Conservation (phyloP, 805 yeast species). For the Sugiyamaella marilandica region DNA sequence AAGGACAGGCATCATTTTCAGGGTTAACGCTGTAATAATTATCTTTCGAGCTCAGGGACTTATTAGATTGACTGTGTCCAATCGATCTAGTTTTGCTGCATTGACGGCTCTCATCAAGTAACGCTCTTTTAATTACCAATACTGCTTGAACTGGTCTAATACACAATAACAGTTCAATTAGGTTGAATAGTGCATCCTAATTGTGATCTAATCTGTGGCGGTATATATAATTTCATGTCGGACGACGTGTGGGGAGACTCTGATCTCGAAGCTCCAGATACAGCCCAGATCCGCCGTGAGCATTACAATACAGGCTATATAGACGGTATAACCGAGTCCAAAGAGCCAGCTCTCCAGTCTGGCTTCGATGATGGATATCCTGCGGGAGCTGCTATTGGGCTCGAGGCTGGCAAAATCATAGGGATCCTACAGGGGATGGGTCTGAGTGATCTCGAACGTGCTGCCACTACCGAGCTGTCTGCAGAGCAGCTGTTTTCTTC, state of each 20-base stretch:
- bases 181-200: too few relatives aligned
- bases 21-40: too few relatives aligned
- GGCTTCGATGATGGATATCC: conserved; percentile 84
- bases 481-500: conserved; percentile 54
- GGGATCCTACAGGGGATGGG: conserved; percentile 46
- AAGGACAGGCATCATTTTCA: too few relatives aligned
- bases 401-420: conserved; percentile 57
- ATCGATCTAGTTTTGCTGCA: too few relatives aligned
- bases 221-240: background rate
- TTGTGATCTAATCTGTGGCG: too few relatives aligned
- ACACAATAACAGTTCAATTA: too few relatives aligned
- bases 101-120: too few relatives aligned
- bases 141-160: too few relatives aligned
- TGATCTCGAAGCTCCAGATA: conserved; percentile 9
- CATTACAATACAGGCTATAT: conserved; percentile 80
- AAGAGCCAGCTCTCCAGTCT: conserved; percentile 63
- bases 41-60: too few relatives aligned
- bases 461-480: conserved; percentile 44
- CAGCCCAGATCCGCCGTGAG: conserved; percentile 36
- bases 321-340: conserved; percentile 68
- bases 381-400: conserved; percentile 66
- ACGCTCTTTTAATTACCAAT: too few relatives aligned
- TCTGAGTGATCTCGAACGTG: conserved; percentile 29
- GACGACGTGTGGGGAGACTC: conserved; percentile 9
- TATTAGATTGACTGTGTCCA: too few relatives aligned